Conservation (phyloP, 2,329 filamentous ascomycete genomes). For the Coniochaeta sp. region DNA sequence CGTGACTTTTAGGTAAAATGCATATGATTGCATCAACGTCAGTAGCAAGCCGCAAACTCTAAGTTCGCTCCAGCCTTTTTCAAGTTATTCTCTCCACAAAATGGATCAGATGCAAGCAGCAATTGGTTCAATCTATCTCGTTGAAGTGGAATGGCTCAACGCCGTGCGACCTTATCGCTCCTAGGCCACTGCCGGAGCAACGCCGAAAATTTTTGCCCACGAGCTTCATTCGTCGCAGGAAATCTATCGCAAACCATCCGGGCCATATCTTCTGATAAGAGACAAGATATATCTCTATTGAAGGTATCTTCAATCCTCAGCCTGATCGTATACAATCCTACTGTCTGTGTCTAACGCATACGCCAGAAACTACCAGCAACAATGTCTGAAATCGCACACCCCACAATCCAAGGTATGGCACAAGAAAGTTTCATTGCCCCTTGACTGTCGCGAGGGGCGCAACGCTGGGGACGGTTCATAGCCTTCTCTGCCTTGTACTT, state of each 20-base stretch:
- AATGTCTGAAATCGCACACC: conserved; percentile 49
- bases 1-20: too few relatives aligned
- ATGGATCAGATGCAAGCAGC: neutral
- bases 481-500: neutral
- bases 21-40: too few relatives aligned
- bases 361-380: conserved; percentile 14
- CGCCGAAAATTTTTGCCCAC: neutral
- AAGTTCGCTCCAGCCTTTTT: neutral
- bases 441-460: neutral
- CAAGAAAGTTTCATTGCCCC: neutral
- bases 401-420: conserved; percentile 48
- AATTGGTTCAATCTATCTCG: neutral
- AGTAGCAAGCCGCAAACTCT: neutral
- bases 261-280: neutral
- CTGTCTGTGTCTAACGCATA: neutral
- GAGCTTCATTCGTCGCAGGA: neutral
- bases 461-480: neutral
- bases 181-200: neutral
- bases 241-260: neutral
- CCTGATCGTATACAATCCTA: neutral
- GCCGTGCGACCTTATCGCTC: neutral
- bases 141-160: neutral
- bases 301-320: neutral
- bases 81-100: neutral
- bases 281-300: neutral